Base-by-base conservation (phyloP, 2,329 filamentous ascomycete genomes). In the Corinectria fuckeliana region DNA sequence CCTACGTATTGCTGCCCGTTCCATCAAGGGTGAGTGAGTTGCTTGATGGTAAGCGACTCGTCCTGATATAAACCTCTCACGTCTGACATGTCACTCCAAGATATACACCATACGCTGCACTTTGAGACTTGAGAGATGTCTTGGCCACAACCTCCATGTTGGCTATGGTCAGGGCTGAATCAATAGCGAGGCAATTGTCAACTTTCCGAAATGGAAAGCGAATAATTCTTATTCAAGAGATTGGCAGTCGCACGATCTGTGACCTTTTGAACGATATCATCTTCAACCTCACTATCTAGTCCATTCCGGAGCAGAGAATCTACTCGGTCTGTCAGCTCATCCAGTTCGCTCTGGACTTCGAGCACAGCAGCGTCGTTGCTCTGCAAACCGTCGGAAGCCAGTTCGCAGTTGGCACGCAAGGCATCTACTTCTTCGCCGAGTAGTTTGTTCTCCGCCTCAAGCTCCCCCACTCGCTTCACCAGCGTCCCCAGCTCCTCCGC, bases 181-280 rank as follows among this genome's bases (percentile, higher is more conserved):
- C 28, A 30, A 30, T 30, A 11, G 28, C 30, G 32, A 34, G 14
- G 32, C 32, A 3, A n/a, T 34, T n/a, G 32, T 28, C 82, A 80
- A 64, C 81, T 82, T 14, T 56, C 45, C 16, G 42, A 45, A n/a
- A 64, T 32, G 58, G 62, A 56, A 47, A 51, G 28, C 25, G 38
- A 51, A 4, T 51, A 51, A 36, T 32, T 56, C 10, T 56, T 56
- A 18, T 39, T 38, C 23, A 56, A 14, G 13, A 56, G 42, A 11
- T 50, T 56, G 11, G 45, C 18, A 8, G 50, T 23, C 6, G 53
- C 53, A 38, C 53, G 45, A 25, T 50, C 50, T 10, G 53, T 56
- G n/a, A 56, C 45, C 18, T 26, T 56, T 36, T 56, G 18, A 20
- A 56, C 48, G n/a, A 56, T 56, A 5, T 21, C 49, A 21, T 50